These are phyloP conservation scores for Triangularia verruculosa DNA, from an alignment of 2,329 filamentous ascomycete genomes.

Conservation along the genomic window DNA sequence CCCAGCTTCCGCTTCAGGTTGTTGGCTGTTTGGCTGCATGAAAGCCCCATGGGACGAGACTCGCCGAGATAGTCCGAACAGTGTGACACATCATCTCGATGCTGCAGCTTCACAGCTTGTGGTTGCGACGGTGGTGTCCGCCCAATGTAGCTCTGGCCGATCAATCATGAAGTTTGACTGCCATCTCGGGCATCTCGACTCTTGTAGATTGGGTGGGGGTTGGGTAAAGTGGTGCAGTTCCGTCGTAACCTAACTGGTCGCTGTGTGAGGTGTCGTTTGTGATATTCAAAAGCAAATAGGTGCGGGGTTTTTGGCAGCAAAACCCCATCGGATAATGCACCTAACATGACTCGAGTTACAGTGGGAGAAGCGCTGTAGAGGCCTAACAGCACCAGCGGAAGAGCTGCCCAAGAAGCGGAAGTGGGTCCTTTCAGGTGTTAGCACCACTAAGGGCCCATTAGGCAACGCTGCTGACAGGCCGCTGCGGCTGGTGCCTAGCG, in stretches of 20 bases:
- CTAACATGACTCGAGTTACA: conserved; percentile 15
- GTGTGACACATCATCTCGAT: conserved; percentile 17
- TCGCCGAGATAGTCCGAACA: not conserved
- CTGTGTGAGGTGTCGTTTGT: no score
- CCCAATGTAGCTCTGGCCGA: not conserved
- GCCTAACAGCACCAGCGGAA: not conserved
- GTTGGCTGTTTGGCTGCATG: conserved; percentile 7
- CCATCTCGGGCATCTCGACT: not conserved
- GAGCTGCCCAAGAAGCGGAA: not conserved
- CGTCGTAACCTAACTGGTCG: no score
- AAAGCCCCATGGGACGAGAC: conserved; percentile 7
- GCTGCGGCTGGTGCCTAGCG: conserved; percentile 11
- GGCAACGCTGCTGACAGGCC: not conserved
- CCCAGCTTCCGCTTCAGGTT: not conserved
- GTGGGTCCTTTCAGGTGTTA: not conserved
- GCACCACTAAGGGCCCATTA: not conserved
- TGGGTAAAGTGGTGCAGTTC: not conserved
- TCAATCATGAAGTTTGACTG: not conserved
- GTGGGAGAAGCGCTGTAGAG: not conserved
- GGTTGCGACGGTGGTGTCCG: not conserved
- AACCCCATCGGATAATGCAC: conserved; percentile 28
- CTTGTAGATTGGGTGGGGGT: not conserved
- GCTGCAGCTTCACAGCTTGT: conserved; percentile 1
- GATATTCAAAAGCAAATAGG: not conserved
- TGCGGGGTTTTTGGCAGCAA: conserved; percentile 2